Percentiles rank a stretch among this genome's conserved stretches.
phyloP scores from a whole-genome alignment of 345 rosid genomes.

The Microthlaspi erraticum region DNA sequence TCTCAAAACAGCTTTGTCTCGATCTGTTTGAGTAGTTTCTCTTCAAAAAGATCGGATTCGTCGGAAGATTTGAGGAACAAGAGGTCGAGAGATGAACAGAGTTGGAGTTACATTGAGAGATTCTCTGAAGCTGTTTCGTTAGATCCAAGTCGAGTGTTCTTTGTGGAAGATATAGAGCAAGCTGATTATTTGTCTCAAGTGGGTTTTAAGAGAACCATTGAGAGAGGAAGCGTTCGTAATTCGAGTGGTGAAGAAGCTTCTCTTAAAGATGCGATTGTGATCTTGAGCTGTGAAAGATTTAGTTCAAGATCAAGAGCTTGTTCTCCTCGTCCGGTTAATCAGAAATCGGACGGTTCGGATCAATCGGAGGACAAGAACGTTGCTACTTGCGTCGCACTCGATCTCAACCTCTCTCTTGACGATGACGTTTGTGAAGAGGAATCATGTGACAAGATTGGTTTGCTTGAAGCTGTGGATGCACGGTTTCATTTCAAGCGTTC shows the following conservation, averaged over 20 bases:
- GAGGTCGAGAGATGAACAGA: constrained; percentile 66
- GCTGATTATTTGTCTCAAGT: constrained; percentile 66
- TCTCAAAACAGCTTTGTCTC: constrained; percentile 53
- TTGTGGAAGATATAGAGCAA: constrained; percentile 78
- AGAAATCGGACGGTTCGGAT: constrained; percentile 49
- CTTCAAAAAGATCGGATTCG: constrained; percentile 63
- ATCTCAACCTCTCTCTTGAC: constrained; percentile 72
- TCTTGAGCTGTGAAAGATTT: constrained; percentile 78
- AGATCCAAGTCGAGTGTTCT: constrained; percentile 77
- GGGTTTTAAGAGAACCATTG: constrained; percentile 75
- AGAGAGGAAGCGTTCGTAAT: constrained; percentile 60
- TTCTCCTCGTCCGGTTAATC: constrained; percentile 53
- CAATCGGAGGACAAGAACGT: constrained; percentile 41
- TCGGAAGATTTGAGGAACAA: constrained; percentile 65
- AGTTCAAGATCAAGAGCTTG: constrained; percentile 75
- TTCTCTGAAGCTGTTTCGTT: constrained; percentile 63
- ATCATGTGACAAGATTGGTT: constrained; percentile 64
- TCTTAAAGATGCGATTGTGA: constrained; percentile 68
- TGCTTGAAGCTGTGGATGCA: constrained; percentile 75
- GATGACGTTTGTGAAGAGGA: constrained; percentile 52
- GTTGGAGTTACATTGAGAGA: constrained; percentile 62
- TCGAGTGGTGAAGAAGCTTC: constrained; percentile 56
- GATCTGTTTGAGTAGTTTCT: constrained; percentile 62
- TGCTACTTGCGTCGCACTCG: constrained; percentile 58
- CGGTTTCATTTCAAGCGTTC: constrained; percentile 55